Conservation (phyloP, 2,329 filamentous ascomycete genomes). For the Beauveria sp. region DNA sequence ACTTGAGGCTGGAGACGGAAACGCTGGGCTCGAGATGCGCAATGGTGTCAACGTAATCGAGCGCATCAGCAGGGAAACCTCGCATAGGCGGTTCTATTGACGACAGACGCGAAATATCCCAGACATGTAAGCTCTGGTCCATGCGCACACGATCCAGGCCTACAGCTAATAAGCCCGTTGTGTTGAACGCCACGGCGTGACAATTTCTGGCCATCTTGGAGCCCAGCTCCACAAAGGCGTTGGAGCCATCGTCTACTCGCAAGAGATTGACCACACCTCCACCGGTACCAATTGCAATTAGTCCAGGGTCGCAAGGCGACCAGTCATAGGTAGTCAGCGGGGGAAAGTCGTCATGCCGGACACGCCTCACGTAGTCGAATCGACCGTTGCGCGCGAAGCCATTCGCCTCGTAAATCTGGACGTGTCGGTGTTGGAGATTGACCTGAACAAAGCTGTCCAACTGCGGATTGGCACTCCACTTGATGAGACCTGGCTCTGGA, state of each 20-base stretch:
- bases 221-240: slow-evolving; percentile 55
- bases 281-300: slow-evolving; percentile 68
- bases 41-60: slow-evolving; percentile 48
- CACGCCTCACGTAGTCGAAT: slow-evolving; percentile 51
- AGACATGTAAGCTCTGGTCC: slow-evolving; percentile 75
- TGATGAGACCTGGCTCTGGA: slow-evolving; percentile 54
- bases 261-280: slow-evolving; percentile 70
- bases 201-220: slow-evolving; percentile 71
- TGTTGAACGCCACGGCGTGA: slow-evolving; percentile 75
- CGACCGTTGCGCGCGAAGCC: slow-evolving; percentile 47
- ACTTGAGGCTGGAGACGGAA: slow-evolving; percentile 74
- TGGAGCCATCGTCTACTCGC: slow-evolving; percentile 63
- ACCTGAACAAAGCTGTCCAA: slow-evolving; percentile 57
- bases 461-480: slow-evolving; percentile 55
- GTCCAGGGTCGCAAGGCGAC: slow-evolving; percentile 53
- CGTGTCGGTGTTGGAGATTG: slow-evolving; percentile 54
- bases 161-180: slow-evolving; percentile 63
- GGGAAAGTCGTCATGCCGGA: slow-evolving; percentile 55
- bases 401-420: slow-evolving; percentile 56
- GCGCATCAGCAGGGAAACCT: slow-evolving; percentile 42
- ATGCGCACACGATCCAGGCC: slow-evolving; percentile 74
- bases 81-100: slow-evolving; percentile 36
- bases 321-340: slow-evolving; percentile 59
- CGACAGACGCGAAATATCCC: slow-evolving; percentile 62
- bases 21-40: slow-evolving; percentile 57